Evolutionary conservation across 371 early-diverging fungal species (phyloP), one percentile per base, ranked within the genome.

Genomic region (Mortierella sp.): DNA sequence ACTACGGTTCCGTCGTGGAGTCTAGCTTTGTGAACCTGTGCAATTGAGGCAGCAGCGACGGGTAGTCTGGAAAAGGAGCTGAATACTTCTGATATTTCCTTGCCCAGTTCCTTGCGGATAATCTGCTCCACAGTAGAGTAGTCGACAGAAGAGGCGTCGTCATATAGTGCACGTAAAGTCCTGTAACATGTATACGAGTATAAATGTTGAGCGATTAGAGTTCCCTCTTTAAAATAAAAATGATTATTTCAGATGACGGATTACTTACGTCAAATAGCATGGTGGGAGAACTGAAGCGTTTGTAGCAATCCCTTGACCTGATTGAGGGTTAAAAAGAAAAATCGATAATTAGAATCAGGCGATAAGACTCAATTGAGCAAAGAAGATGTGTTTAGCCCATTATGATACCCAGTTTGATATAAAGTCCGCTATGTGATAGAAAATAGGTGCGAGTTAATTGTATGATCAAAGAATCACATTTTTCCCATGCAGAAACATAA

Each of bases 21-120:
- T n/a, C 86, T 88, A 2, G 97, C 97, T 26, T 88, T 88, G 73
- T 98, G 98, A 5, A 98, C 98, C 75, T 97, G 97, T 0, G 98
- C 98, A 66, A 98, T 95, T 10, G 97, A 96, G 0, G 98, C 98
- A 2, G 95, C 94, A 0, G 97, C 98, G 9, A 96, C 85, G 0
- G 97, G 95, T 28, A 76, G 66, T 37, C 76, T 73, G 22, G 92
- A 92, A 75, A 97, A 97, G 8, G 90, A 88, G 4, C 80, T 80
- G 84, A 95, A 95, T 14, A 95, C 84, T 14, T 94, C 90, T 12
- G 87, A 72, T 0, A 94, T 91, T 10, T 86, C 78, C 20, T 80
- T 70, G 20, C 90, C 90, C 69, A 94, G 90, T 45, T 95, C 94
- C 60, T 89, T 87, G 64, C 73, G 81, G 70, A 98, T 88, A 5